These are phyloP conservation scores for Grigorovia transvaalensis DNA, from an alignment of 805 yeast genomes.

Conservation along the genomic window DNA sequence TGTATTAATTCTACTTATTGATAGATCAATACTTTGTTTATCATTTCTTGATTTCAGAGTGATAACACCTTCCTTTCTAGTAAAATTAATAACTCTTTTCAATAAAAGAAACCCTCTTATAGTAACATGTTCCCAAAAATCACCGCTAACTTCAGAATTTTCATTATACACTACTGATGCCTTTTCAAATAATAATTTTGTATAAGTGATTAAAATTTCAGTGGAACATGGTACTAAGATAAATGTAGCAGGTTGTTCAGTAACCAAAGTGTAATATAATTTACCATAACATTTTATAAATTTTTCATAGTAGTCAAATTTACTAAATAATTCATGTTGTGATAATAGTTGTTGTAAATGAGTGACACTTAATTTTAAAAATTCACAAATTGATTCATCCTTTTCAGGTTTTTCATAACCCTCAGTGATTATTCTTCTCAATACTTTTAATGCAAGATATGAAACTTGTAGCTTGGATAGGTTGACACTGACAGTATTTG, in stretches of 20 bases:
- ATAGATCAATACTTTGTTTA: slow-evolving; percentile 48
- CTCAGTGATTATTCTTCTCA: slow-evolving; percentile 63
- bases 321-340: slow-evolving; percentile 40
- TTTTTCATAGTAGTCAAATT: slow-evolving; percentile 43
- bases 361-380: slow-evolving; percentile 43
- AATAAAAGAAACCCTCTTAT: slow-evolving; percentile 56
- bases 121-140: slow-evolving; percentile 66
- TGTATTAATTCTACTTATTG: slow-evolving; percentile 41
- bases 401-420: slow-evolving; percentile 66
- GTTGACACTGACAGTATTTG: slow-evolving; percentile 10
- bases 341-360: slow-evolving; percentile 51
- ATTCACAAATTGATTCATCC: slow-evolving; percentile 43
- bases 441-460: slow-evolving; percentile 63
- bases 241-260: slow-evolving; percentile 58
- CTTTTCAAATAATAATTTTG: slow-evolving; percentile 50
- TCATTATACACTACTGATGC: slow-evolving; percentile 56
- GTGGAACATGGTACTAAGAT: slow-evolving; percentile 54
- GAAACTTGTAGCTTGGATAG: slow-evolving; percentile 60
- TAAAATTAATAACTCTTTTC: slow-evolving; percentile 51
- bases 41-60: slow-evolving; percentile 55
- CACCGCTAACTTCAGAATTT: slow-evolving; percentile 39
- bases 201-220: slow-evolving; percentile 49
- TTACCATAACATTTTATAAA: slow-evolving; percentile 69
- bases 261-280: slow-evolving; percentile 50
- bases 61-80: slow-evolving; percentile 57